These are phyloP conservation scores for Oleoguttula mirabilis DNA, from an alignment of 495 filamentous ascomycete genomes.

Conservation along the genomic window DNA sequence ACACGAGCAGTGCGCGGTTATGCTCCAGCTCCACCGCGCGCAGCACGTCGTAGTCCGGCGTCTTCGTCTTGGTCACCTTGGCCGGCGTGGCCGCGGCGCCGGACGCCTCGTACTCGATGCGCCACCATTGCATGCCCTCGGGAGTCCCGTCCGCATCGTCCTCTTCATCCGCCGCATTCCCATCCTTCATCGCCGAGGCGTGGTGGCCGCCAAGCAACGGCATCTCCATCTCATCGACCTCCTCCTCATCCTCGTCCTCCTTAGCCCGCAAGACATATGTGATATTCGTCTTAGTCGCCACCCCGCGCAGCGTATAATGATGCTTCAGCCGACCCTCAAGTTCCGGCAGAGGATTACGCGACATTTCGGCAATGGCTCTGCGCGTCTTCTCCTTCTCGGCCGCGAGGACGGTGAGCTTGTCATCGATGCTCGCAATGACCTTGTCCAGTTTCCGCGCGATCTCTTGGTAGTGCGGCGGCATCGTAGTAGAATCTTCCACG, in stretches of 20 bases:
- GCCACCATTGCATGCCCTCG: slow-evolving; percentile 18
- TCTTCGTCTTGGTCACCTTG: slow-evolving; percentile 2
- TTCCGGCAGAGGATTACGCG: slow-evolving; percentile 4
- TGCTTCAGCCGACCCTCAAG: slow-evolving; percentile 1
- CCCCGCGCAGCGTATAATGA: slow-evolving; percentile 21
- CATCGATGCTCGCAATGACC: slow-evolving; percentile 13
- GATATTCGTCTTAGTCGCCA: slow-evolving; percentile 17
- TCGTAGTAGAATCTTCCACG: background rate
- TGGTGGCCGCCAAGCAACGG: too few relatives aligned
- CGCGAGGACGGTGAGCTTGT: slow-evolving; percentile 11
- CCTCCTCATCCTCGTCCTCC: slow-evolving; percentile 5
- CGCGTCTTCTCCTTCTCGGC: slow-evolving; percentile 14
- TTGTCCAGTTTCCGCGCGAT: slow-evolving; percentile 8
- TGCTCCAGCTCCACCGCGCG: slow-evolving; percentile 21
- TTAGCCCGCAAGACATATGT: slow-evolving; percentile 19
- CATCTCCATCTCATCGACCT: background rate
- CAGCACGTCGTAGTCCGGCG: slow-evolving; percentile 17
- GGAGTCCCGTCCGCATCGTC: slow-evolving; percentile 11
- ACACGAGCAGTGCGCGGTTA: slow-evolving; percentile 13
- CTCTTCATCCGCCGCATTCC: too few relatives aligned
- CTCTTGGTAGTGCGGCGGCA: slow-evolving; percentile 3
- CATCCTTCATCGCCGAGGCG: too few relatives aligned
- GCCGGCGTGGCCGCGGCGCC: background rate
- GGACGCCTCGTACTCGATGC: slow-evolving; percentile 12
- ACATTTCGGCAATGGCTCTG: slow-evolving; percentile 10